A percentile compares a stretch with the other conserved stretches of the same genome.
These are phyloP conservation scores for Collybia mongolica DNA, from an alignment of 768 basidiomycete species.

Conservation along the genomic window DNA sequence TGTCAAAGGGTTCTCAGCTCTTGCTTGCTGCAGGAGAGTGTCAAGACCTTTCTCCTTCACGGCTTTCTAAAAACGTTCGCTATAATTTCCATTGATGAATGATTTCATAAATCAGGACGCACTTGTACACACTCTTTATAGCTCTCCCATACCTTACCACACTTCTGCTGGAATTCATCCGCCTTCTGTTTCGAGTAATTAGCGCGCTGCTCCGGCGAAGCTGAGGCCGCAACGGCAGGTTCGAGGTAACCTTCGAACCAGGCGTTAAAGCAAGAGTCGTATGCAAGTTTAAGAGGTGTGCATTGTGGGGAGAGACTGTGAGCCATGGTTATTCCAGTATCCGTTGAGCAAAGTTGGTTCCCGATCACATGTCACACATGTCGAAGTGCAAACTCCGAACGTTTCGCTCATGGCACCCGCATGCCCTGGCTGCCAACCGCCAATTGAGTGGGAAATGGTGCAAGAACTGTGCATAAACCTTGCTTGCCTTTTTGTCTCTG, in stretches of 20 bases:
- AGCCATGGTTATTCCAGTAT: constrained; percentile 62
- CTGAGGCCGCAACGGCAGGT: constrained; percentile 55
- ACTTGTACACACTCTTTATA: constrained; percentile 88
- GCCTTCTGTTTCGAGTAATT: constrained; percentile 76
- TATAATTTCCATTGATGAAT: not conserved
- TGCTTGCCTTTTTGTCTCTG: too few relatives aligned
- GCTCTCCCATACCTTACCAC: constrained; percentile 78
- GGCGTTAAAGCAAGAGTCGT: constrained; percentile 94
- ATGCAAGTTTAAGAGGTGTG: constrained; percentile 85
- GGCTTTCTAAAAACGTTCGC: constrained; percentile 54
- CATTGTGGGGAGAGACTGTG: constrained; percentile 81
- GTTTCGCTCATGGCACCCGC: too few relatives aligned
- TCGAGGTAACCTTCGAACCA: constrained; percentile 98
- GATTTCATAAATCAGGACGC: constrained; percentile 18
- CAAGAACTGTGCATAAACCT: too few relatives aligned
- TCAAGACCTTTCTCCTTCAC: constrained; percentile 77
- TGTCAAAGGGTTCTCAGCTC: constrained; percentile 74
- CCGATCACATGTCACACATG: too few relatives aligned
- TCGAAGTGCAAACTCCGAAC: too few relatives aligned
- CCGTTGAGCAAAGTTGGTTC: too few relatives aligned
- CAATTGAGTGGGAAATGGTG: too few relatives aligned
- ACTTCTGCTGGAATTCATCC: constrained; percentile 83
- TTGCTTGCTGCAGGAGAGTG: constrained; percentile 73
- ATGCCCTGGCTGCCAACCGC: too few relatives aligned
- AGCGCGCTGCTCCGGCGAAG: constrained; percentile 43